Percentiles rank a stretch among this genome's conserved stretches.
Evolutionary conservation across 2,329 filamentous ascomycete species (phyloP).

Genomic region (Nothopassalora personata): DNA sequence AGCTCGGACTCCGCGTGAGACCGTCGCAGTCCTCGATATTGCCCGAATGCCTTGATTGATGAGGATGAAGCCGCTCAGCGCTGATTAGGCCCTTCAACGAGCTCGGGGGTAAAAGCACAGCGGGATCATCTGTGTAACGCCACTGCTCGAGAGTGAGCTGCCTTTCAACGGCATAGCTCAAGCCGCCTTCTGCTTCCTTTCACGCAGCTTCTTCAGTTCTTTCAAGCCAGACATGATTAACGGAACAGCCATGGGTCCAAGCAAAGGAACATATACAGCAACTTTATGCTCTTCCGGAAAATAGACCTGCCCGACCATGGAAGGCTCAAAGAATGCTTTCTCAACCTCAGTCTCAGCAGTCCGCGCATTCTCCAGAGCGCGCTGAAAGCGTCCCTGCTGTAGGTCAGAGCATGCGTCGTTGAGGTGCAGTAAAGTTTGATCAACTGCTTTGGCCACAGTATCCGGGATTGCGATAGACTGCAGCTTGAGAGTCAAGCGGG

Average conservation of each 20-base stretch:
- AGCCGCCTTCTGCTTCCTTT: slow-evolving; percentile 16
- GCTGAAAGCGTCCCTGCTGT: slow-evolving; percentile 53
- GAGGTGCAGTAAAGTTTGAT: slow-evolving; percentile 72
- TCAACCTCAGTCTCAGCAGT: slow-evolving; percentile 86
- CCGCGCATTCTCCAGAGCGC: slow-evolving; percentile 71
- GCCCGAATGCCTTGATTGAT: neutral
- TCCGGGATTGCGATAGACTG: slow-evolving; percentile 87
- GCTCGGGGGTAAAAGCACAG: too few species aligned
- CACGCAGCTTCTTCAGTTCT: slow-evolving; percentile 53
- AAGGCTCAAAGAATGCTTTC: slow-evolving; percentile 94
- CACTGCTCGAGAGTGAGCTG: neutral
- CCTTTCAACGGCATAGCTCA: slow-evolving; percentile 3
- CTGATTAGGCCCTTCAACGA: too few species aligned
- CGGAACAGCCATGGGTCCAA: slow-evolving; percentile 88
- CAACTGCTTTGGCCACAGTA: slow-evolving; percentile 78
- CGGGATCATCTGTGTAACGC: neutral
- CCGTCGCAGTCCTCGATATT: neutral
- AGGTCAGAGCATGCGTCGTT: slow-evolving; percentile 70
- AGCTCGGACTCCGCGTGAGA: neutral
- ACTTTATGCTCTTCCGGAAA: slow-evolving; percentile 99
- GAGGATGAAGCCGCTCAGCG: too few species aligned
- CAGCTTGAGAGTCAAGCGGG: slow-evolving; percentile 75
- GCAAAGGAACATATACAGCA: slow-evolving; percentile 84
- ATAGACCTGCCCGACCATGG: slow-evolving; percentile 97
- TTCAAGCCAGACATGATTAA: slow-evolving; percentile 77